Base-by-base conservation (phyloP, 2,329 filamentous ascomycete species). In the Fusarium aywerte region DNA sequence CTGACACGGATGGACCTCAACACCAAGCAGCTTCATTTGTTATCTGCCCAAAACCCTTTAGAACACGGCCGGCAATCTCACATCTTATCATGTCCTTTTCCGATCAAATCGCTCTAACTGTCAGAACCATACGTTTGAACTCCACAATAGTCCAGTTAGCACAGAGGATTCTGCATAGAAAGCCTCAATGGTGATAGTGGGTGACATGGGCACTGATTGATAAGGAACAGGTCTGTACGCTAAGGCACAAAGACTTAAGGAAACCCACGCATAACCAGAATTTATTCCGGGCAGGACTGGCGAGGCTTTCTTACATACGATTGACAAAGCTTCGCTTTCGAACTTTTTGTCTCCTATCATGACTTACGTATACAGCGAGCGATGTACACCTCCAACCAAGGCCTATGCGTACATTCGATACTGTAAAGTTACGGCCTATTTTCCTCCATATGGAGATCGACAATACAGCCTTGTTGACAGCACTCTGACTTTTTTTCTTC, bases 181-280 rank as follows among this genome's bases (percentile, higher is more conserved):
- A 62, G 47, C 33, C 21, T 48, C 18, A 25, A 27, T 48, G 63
- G 62, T 64, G 69, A 57, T 68, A 58, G 67, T 66, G 48, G 54
- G 67, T 66, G 48, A 52, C 68, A 59, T 38, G 20, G 40, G 40
- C 27, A 64, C 70, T 71, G 70, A 72, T 72, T 72, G 70, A 72
- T 72, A 72, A 72, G 65, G 58, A 44, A 58, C 54, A 59, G 65
- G 40, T 40, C 47, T 13, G 21, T 38, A 51, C 43, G 40, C 47
- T 38, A 57, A 36, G 48, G 50, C 35, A 10, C 25, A 18, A 33
- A 33, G n/a, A 23, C 49, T 42, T 49, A 52, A 55, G 63, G 63
- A 33, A 44, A 23, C 42, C 68, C 68, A 67, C 65, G 64, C 63
- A 63, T 50, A 49, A 36, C 2, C 23, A 31, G 36, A n/a, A 21